Evolutionary conservation across 164 flowering plant species (phyloP).

Genomic region (Piper betle): DNA sequence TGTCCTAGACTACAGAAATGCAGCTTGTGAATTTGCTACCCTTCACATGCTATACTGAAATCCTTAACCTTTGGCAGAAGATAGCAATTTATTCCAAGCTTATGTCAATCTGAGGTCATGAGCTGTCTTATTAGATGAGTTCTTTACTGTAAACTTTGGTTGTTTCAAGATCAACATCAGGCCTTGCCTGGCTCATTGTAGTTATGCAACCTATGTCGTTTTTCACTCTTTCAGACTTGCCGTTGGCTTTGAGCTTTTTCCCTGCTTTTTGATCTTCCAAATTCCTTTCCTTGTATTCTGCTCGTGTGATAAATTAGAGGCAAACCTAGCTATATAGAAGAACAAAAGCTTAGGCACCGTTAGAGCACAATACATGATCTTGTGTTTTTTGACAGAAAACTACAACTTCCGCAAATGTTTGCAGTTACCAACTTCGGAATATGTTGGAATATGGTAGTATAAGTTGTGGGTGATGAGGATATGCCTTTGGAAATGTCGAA

Average conservation of each 20-base stretch:
- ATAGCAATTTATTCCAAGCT: conserved; percentile 51
- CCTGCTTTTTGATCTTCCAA: neutral
- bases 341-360: no score
- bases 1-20: conserved; percentile 43
- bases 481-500: neutral
- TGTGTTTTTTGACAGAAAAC: no score
- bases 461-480: neutral
- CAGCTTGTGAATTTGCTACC: conserved; percentile 51
- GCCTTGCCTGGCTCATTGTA: neutral
- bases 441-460: neutral
- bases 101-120: conserved; percentile 40
- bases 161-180: neutral
- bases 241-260: neutral
- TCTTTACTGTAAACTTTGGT: neutral
- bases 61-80: conserved; percentile 50
- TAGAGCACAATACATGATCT: no score
- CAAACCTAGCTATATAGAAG: no score
- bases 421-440: neutral
- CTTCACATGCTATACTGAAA: conserved; percentile 39
- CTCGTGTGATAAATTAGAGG: neutral
- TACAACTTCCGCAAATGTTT: no score
- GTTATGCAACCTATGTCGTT: neutral
- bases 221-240: neutral
- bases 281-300: neutral
- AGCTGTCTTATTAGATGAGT: conserved; percentile 33